Evolutionary conservation across 139 green algal genomes (phyloP).

Genomic region (Chlorokybus atmophyticus): DNA sequence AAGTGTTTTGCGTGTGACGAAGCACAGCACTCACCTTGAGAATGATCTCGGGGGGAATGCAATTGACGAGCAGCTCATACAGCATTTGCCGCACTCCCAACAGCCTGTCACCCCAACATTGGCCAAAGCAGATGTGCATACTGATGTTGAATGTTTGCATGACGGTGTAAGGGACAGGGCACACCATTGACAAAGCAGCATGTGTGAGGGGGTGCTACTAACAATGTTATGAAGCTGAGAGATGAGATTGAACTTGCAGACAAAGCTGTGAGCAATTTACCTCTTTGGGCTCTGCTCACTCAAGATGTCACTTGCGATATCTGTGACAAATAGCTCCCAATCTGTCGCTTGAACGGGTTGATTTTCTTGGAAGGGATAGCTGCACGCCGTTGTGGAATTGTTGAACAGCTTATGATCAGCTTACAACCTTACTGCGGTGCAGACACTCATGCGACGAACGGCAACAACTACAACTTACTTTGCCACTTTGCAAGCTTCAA

Average conservation of each 20-base stretch:
- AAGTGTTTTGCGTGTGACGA: too few relatives aligned
- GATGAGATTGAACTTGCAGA: slow-evolving; percentile 4
- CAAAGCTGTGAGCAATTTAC: too few relatives aligned
- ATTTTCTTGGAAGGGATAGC: slow-evolving; percentile 45
- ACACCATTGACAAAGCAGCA: not conserved
- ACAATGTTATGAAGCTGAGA: too few relatives aligned
- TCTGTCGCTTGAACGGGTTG: slow-evolving; percentile 54
- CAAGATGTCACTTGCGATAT: slow-evolving; percentile 70
- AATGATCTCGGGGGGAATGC: slow-evolving; percentile 79
- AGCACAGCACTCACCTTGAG: slow-evolving; percentile 31
- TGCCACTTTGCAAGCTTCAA: slow-evolving; percentile 61
- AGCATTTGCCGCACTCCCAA: slow-evolving; percentile 65
- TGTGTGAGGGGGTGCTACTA: not conserved
- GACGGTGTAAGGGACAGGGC: too few relatives aligned
- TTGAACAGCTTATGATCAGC: too few relatives aligned
- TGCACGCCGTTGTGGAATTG: too few relatives aligned
- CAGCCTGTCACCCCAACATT: too few relatives aligned
- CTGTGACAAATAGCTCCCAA: slow-evolving; percentile 86
- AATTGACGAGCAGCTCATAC: slow-evolving; percentile 95
- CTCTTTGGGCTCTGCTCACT: slow-evolving; percentile 75
- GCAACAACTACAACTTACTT: not conserved
- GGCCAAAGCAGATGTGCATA: too few relatives aligned
- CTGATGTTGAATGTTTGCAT: too few relatives aligned
- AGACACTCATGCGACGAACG: too few relatives aligned
- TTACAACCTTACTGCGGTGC: too few relatives aligned